Percentiles rank a stretch among this genome's conserved stretches.
Conservation (phyloP, 495 filamentous ascomycete species). For the Podospora didyma region DNA sequence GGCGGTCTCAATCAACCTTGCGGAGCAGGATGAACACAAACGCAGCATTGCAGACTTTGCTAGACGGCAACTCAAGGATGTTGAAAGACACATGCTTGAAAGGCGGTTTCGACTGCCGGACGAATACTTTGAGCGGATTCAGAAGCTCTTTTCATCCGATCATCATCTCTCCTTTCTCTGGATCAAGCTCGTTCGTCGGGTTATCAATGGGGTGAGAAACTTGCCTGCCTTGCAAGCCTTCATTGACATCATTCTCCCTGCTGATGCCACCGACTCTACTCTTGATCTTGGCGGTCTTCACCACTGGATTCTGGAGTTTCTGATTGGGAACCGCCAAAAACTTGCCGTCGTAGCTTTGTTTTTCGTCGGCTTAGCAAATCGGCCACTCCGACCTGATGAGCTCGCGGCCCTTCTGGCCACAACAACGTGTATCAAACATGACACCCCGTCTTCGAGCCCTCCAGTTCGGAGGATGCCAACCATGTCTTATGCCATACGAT, state of each 20-base stretch:
- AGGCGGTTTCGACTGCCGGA: conserved; percentile 1
- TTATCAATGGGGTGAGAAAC: conserved; percentile 3
- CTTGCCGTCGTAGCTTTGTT: conserved; percentile 5
- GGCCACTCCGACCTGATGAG: conserved; percentile 2
- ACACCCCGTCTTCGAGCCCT: background rate
- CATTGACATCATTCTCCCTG: background rate
- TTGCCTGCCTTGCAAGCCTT: background rate
- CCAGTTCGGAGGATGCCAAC: background rate
- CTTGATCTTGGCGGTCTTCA: background rate
- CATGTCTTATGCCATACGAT: background rate
- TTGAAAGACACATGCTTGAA: conserved; percentile 1
- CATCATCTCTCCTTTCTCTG: background rate
- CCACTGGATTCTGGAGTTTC: conserved; percentile 5
- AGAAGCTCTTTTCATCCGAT: background rate
- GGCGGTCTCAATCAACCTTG: background rate
- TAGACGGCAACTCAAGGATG: conserved; percentile 1
- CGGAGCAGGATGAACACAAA: background rate
- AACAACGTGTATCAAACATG: background rate
- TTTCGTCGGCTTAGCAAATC: conserved; percentile 1
- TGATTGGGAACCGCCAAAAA: conserved; percentile 2
- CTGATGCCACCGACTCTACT: background rate
- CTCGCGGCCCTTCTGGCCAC: conserved; percentile 1
- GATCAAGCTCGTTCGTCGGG: conserved; percentile 2
- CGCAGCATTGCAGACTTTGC: background rate
- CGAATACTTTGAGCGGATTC: conserved; percentile 5